phyloP scores from a whole-genome alignment of 1,284 basidiomycete species.

The Malassezia restricta region DNA sequence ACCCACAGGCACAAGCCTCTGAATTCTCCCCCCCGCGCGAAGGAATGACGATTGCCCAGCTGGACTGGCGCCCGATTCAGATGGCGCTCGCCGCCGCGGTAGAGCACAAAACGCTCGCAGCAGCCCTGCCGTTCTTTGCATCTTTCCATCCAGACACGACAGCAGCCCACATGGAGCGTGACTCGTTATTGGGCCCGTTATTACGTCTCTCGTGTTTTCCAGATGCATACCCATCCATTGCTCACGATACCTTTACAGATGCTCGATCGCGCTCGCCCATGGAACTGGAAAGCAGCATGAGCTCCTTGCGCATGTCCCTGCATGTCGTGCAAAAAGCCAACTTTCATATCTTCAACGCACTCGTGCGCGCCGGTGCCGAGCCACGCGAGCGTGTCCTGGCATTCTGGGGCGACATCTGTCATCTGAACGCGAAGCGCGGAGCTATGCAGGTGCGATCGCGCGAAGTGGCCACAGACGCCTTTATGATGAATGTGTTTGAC shows the following conservation, averaged over 20 bases:
- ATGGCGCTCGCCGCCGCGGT: slow-evolving; percentile 69
- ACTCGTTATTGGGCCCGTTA: slow-evolving; percentile 36
- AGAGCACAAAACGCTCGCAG: slow-evolving; percentile 69
- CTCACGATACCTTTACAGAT: slow-evolving; percentile 28
- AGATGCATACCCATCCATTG: slow-evolving; percentile 32
- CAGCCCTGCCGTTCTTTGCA: slow-evolving; percentile 52
- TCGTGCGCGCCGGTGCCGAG: slow-evolving; percentile 69
- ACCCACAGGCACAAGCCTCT: slow-evolving; percentile 2
- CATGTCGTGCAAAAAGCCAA: slow-evolving; percentile 55
- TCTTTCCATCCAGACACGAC: slow-evolving; percentile 59
- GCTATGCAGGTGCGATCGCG: slow-evolving; percentile 75
- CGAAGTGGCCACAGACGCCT: slow-evolving; percentile 79
- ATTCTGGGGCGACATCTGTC: slow-evolving; percentile 64
- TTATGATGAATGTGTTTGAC: slow-evolving; percentile 79
- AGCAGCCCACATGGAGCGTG: slow-evolving; percentile 48
- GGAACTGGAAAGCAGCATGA: slow-evolving; percentile 29
- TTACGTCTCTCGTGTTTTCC: slow-evolving; percentile 35
- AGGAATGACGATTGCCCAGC: slow-evolving; percentile 46
- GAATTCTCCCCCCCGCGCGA: slow-evolving; percentile 7
- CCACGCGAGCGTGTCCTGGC: slow-evolving; percentile 72
- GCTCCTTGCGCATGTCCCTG: slow-evolving; percentile 32
- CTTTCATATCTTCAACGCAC: slow-evolving; percentile 75
- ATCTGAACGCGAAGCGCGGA: slow-evolving; percentile 69
- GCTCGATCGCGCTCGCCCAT: slow-evolving; percentile 21
- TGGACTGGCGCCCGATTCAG: slow-evolving; percentile 70